Conservation (phyloP, 2,329 filamentous ascomycete species). For the Teratosphaeria zuluensis region DNA sequence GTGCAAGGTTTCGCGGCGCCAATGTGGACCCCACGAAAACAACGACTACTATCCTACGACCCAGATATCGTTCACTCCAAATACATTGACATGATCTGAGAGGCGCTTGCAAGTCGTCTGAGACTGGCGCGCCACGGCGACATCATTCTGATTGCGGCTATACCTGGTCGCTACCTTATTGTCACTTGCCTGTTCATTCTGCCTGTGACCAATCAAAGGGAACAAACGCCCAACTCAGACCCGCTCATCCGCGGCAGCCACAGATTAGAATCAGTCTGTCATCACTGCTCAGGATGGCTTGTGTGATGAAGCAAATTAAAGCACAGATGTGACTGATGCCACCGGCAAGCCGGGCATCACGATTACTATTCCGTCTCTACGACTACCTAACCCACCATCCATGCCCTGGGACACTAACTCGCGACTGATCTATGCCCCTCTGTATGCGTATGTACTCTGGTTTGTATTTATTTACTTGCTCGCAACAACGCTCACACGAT, state of each 20-base stretch:
- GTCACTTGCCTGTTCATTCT: neutral
- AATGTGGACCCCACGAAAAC: too few relatives aligned
- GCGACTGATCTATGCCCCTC: neutral
- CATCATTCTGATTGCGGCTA: neutral
- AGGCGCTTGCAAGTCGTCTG: neutral
- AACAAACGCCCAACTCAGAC: neutral
- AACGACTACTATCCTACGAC: neutral
- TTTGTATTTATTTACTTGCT: neutral
- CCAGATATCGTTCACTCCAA: neutral
- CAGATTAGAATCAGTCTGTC: neutral
- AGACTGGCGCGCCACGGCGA: neutral
- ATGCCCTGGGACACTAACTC: neutral
- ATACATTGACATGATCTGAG: neutral
- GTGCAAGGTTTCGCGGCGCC: too few relatives aligned
- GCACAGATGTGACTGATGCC: neutral
- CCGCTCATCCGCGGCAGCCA: neutral
- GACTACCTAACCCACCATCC: neutral
- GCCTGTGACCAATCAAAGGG: neutral
- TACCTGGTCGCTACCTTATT: neutral
- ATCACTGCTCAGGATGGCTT: neutral
- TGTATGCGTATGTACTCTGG: neutral
- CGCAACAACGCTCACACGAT: neutral
- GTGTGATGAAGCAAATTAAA: neutral
- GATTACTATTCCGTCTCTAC: neutral
- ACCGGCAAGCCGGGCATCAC: neutral